Evolutionary conservation across 2,329 filamentous ascomycete genomes (phyloP).

Genomic region (Colletotrichum cuscutae): DNA sequence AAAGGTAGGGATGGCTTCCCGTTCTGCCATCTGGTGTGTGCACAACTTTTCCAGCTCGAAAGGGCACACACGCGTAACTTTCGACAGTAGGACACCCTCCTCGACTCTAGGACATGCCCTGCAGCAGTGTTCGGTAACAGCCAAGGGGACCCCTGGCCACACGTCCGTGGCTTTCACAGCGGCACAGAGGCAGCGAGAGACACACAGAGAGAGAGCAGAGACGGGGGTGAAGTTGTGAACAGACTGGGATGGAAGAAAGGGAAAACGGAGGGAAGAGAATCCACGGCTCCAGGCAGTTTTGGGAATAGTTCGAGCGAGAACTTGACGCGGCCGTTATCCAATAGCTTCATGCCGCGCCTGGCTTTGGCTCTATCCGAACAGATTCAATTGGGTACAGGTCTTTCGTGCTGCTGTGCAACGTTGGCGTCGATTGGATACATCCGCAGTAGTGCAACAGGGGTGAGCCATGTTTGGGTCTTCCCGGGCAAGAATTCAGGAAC

Average conservation of each 20-base stretch:
- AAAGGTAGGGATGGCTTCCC: conserved; percentile 8
- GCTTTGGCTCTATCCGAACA: not conserved
- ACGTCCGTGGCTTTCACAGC: conserved; percentile 7
- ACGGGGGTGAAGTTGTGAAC: not conserved
- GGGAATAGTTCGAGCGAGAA: conserved; percentile 18
- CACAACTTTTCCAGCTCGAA: conserved; percentile 12
- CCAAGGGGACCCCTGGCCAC: conserved; percentile 8
- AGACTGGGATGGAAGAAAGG: not conserved
- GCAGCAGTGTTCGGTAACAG: conserved; percentile 10
- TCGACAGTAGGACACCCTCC: not conserved
- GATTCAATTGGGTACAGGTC: conserved; percentile 4
- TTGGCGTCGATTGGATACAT: conserved; percentile 19
- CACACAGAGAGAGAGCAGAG: conserved; percentile 1
- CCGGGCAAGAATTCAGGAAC: conserved; percentile 26
- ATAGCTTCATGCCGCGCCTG: conserved; percentile 28
- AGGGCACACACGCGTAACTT: not conserved
- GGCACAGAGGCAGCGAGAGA: not conserved
- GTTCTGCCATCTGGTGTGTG: conserved; percentile 21
- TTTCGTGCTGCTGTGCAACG: conserved; percentile 2
- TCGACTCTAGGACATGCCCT: conserved; percentile 2
- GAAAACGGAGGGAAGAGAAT: not conserved
- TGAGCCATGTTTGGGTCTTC: conserved; percentile 4
- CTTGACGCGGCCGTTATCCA: conserved; percentile 22
- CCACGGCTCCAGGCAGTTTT: conserved; percentile 10
- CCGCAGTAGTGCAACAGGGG: conserved; percentile 6